Percentiles rank a stretch among this genome's conserved stretches.
Conservation (phyloP, 1,284 basidiomycete species). For the Lentinus polychrous region DNA sequence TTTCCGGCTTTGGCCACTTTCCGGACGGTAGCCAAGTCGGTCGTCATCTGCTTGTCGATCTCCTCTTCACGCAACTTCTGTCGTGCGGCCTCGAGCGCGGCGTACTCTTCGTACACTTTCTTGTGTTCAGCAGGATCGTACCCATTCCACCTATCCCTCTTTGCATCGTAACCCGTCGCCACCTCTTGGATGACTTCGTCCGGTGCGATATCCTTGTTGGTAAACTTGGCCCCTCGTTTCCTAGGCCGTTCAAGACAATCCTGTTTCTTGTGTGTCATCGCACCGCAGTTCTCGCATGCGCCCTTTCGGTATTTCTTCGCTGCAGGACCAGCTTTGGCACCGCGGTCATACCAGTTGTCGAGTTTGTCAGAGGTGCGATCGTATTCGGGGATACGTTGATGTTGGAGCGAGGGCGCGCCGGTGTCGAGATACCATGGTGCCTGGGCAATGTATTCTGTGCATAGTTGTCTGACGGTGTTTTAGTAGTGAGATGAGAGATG, state of each 20-base stretch:
- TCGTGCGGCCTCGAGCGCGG: conserved; percentile 86
- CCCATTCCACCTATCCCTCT: conserved; percentile 98
- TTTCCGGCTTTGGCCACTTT: conserved; percentile 59
- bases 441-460: conserved; percentile 83
- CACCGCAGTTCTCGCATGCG: conserved; percentile 98
- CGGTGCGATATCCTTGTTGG: conserved; percentile 83
- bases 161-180: conserved; percentile 84
- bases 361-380: conserved; percentile 66
- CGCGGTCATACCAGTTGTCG: conserved; percentile 90
- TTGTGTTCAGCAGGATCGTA: conserved; percentile 89
- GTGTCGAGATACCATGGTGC: conserved; percentile 98
- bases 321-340: conserved; percentile 79
- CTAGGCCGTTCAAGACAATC: conserved; percentile 97
- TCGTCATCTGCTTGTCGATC: conserved; percentile 93
- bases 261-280: conserved; percentile 86
- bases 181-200: conserved; percentile 88
- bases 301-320: conserved; percentile 97
- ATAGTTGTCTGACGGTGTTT: conserved; percentile 8
- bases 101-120: conserved; percentile 88
- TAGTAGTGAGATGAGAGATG: not conserved
- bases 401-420: conserved; percentile 84
- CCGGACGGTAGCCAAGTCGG: conserved; percentile 63
- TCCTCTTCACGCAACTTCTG: conserved; percentile 91
- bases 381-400: conserved; percentile 81
- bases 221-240: conserved; percentile 93